Evolutionary conservation across 129 eudicot species (phyloP), one percentile per base, ranked within the genome.

Genomic region (Cynara cardunculus): DNA sequence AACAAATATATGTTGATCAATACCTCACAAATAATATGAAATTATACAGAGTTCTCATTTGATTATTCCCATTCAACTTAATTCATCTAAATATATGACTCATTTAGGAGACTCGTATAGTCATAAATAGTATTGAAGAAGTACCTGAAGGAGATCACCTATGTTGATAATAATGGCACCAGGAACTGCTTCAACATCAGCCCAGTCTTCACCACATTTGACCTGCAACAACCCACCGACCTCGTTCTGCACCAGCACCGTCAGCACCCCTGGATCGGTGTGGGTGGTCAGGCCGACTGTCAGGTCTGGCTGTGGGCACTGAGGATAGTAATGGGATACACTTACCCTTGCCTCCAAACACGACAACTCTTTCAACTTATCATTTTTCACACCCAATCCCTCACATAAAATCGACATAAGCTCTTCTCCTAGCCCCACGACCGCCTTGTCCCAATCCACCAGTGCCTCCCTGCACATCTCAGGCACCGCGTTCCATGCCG

Each of bases 111-210:
- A 35, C 41, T 35, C 41, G 8, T n/a, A 35, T 35, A 35, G 41
- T 35, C 41, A 39, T 39, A 39, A 13, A 37, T 16, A 49, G 21
- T 21, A 49, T 49, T 49, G 62, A 49, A 49, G 62, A 53, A 53
- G 56, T 91, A 91, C 96, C 91, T 91, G 93, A 76, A 89, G 93
- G 18, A 91, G 82, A 82, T 89, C 93, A 35, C 93, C 96, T 19
- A 87, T 82, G 68, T 89, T 91, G 77, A 91, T 74, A 66, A 89
- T 87, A 74, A 91, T 37, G 53, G 91, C 93, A 35, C 96, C 91
- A 24, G 65, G 88, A 22, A 85, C 77, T 5, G 93, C 86, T 78
- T 87, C 88, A 14, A 91, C 87, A 31, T 89, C 91, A 66, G 83
- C 84, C 96, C 93, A 91, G 18, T 87, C 84, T 10, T 87, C 88